Conservation (phyloP, 345 rosid species). For the Barbarea vulgaris region DNA sequence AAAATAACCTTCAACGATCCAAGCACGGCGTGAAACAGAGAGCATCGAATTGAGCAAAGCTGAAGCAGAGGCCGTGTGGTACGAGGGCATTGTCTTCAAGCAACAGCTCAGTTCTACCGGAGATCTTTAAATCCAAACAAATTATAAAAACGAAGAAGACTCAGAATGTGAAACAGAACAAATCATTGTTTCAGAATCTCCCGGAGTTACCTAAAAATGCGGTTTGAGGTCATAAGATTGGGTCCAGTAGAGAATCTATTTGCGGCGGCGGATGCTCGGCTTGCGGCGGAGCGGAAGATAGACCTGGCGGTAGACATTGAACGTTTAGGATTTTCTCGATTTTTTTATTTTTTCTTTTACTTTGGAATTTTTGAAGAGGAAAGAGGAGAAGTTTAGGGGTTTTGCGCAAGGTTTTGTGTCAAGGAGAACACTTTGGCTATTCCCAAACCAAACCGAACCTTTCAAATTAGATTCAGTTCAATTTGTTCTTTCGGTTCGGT, state of each 20-base stretch:
- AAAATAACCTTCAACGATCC: conserved; percentile 32
- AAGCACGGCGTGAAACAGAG: conserved; percentile 46
- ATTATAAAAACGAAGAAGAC: background rate
- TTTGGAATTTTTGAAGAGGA: background rate
- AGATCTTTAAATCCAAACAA: conserved; percentile 46
- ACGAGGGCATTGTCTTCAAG: conserved; percentile 77
- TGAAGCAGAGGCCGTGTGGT: conserved; percentile 86
- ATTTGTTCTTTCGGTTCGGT: too few relatives aligned
- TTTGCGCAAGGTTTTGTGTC: conserved; percentile 17
- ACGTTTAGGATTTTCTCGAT: conserved; percentile 4
- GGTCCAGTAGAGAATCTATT: conserved; percentile 45
- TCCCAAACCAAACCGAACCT: too few relatives aligned
- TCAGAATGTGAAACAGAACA: background rate
- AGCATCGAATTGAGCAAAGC: conserved; percentile 91
- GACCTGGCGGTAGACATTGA: conserved; percentile 77
- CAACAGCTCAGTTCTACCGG: conserved; percentile 81
- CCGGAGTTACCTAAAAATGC: conserved; percentile 56
- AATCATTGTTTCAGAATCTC: background rate
- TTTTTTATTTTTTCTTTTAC: background rate
- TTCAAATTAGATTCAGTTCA: too few relatives aligned
- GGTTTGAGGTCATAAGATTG: conserved; percentile 49
- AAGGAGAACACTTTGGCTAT: too few relatives aligned
- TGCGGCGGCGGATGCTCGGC: conserved; percentile 52
- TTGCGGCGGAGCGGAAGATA: conserved; percentile 59
- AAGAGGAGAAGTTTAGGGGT: background rate